phyloP scores from a whole-genome alignment of 2,329 filamentous ascomycete species.

The Biscogniauxia sp. region DNA sequence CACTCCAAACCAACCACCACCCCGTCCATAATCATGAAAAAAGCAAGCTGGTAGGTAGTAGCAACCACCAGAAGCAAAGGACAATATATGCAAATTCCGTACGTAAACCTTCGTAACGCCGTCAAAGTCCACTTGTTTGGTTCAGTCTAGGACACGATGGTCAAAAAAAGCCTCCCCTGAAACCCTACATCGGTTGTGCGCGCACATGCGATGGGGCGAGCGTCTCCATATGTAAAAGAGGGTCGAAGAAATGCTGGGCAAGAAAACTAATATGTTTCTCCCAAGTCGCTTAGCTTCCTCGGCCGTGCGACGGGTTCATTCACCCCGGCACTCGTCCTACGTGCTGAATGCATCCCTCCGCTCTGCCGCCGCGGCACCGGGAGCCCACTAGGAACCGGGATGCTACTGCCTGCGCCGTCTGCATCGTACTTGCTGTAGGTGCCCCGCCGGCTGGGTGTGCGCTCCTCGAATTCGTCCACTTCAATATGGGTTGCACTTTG shows the following conservation, averaged over 20 bases:
- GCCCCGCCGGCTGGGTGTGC: conserved; percentile 55
- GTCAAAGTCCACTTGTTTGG: conserved; percentile 22
- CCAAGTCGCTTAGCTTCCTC: conserved; percentile 47
- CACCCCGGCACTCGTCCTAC: conserved; percentile 40
- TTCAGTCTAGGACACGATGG: conserved; percentile 17
- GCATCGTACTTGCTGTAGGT: conserved; percentile 50
- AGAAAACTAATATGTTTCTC: conserved; percentile 50
- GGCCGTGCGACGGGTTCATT: conserved; percentile 29
- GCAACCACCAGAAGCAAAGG: conserved; percentile 4
- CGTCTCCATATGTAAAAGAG: conserved; percentile 16
- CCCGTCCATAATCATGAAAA: background rate
- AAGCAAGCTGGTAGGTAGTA: conserved; percentile 15
- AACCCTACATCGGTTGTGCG: conserved; percentile 11
- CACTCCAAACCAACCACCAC: background rate
- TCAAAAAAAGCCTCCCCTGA: conserved; percentile 10
- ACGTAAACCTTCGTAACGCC: conserved; percentile 30
- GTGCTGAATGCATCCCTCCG: conserved; percentile 34
- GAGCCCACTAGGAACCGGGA: conserved; percentile 45
- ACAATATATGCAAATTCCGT: conserved; percentile 25
- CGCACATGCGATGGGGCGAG: conserved; percentile 14
- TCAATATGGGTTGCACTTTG: conserved; percentile 57
- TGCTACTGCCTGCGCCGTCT: conserved; percentile 39
- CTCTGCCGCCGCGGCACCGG: conserved; percentile 50
- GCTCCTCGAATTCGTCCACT: conserved; percentile 50
- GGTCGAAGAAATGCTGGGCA: conserved; percentile 21